Conservation (phyloP, 2,329 filamentous ascomycete species). For the Clonostachys rhizophaga region DNA sequence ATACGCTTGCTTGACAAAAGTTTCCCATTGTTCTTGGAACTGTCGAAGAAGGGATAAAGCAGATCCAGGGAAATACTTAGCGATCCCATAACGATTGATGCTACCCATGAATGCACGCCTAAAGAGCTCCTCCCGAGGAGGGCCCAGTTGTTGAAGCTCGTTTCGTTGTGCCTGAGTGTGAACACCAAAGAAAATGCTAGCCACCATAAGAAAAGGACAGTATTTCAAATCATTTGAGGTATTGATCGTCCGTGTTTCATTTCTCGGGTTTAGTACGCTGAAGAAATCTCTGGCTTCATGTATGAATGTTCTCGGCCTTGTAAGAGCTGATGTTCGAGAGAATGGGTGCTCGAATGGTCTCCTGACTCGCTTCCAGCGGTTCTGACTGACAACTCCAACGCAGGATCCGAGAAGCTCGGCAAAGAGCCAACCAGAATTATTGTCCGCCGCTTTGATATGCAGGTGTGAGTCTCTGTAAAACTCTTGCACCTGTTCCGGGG, state of each 20-base stretch:
- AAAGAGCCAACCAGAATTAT: slow-evolving; percentile 31
- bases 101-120: slow-evolving; percentile 24
- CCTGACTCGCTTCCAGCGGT: slow-evolving; percentile 18
- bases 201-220: slow-evolving; percentile 30
- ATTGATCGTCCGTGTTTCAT: no score
- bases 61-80: no score
- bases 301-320: no score
- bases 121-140: slow-evolving; percentile 13
- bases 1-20: no score
- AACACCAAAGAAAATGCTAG: slow-evolving; percentile 27
- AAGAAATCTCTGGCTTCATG: no score
- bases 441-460: slow-evolving; percentile 32
- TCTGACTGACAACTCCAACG: slow-evolving; percentile 29
- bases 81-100: slow-evolving; percentile 1
- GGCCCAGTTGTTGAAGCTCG: slow-evolving; percentile 12
- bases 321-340: background rate
- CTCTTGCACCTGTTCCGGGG: slow-evolving; percentile 21
- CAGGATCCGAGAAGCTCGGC: slow-evolving; percentile 33
- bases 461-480: slow-evolving; percentile 37
- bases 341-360: slow-evolving; percentile 9
- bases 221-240: slow-evolving; percentile 10
- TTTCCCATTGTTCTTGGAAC: no score
- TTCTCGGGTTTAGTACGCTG: no score
- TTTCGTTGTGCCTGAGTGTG: no score
- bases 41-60: no score